Evolutionary conservation across 495 filamentous ascomycete genomes (phyloP), one percentile per base, ranked within the genome.

Genomic region (Jackrogersella minutella): DNA sequence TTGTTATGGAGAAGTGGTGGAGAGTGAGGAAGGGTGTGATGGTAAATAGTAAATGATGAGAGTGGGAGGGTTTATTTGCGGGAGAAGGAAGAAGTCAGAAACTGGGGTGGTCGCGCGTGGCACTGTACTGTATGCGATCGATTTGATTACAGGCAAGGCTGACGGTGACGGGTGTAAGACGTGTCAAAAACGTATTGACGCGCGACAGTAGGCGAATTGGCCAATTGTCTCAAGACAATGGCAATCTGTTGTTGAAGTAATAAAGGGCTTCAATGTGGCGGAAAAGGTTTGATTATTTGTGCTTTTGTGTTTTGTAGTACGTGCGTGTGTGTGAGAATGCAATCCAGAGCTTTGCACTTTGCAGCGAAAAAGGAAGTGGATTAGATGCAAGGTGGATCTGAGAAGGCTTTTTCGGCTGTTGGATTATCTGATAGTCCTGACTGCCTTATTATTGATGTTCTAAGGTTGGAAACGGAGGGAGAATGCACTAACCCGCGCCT

Each of bases 221-320:
- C 72, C 72, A 74, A 74, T 74, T 74, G 72, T 65, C 62, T 67
- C 30, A 3, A 49, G 69, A 71, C 69, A 74, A 74, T 62, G 65
- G 69, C 59, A 63, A 65, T 59, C 62, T 62, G 56, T 50, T 24
- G 57, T 54, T 47, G 47, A 63, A 58, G 46, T 41, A 52, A 40
- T 19, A 19, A 57, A 40, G 58, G 60, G 28, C 69, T 65, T 66
- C 66, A 59, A 50, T 66, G 58, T 43, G 52, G 55, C 49, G 33
- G 59, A 43, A 57, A 34, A 22, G 36, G 49, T 34, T 34, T 34
- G 30, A 36, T 34, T 52, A 36, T 52, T 33, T 55, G 33, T 59
- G 39, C 60, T 74, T 62, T 63, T 55, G 55, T 53, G 56, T 66
- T 34, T 52, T 60, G 54, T 52, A 47, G 37, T 52, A 50, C 22